Evolutionary conservation across 164 flowering plant genomes (phyloP).

Genomic region (Stephania japonica): DNA sequence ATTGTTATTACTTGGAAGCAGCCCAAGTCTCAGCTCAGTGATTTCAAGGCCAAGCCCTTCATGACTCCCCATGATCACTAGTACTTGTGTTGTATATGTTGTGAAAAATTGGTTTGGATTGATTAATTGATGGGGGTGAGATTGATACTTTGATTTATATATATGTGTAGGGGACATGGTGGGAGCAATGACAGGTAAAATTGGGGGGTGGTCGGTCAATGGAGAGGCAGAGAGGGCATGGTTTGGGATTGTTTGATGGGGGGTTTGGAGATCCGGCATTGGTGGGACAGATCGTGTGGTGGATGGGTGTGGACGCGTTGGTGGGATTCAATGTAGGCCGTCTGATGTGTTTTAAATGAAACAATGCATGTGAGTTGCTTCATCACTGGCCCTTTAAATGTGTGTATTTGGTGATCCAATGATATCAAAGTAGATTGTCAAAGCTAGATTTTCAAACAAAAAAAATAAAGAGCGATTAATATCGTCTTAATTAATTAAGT

Average conservation of each 20-base stretch:
- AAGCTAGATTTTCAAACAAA: not conserved
- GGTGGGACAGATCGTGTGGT: not conserved
- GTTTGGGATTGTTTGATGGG: not conserved
- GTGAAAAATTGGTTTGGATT: not conserved
- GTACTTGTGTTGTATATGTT: not conserved
- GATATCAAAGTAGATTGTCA: not conserved
- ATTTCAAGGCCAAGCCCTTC: conserved; percentile 54
- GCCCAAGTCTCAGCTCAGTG: conserved; percentile 77
- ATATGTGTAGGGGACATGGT: conserved; percentile 16
- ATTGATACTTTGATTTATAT: conserved; percentile 1
- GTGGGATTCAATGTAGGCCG: not conserved
- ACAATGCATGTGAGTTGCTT: not conserved
- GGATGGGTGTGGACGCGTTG: not conserved
- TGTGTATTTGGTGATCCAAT: not conserved
- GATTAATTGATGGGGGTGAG: not conserved
- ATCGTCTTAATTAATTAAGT: too few species aligned
- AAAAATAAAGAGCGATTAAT: too few species aligned
- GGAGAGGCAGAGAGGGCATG: conserved; percentile 35
- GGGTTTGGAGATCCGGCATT: not conserved
- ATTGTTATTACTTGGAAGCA: conserved; percentile 26
- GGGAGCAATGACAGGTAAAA: conserved; percentile 21
- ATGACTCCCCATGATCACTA: conserved; percentile 13
- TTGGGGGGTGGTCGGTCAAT: conserved; percentile 42
- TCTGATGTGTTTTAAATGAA: not conserved
- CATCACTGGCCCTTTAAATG: not conserved